Evolutionary conservation across 495 filamentous ascomycete genomes (phyloP).

Genomic region (Aspergillus biplanus): DNA sequence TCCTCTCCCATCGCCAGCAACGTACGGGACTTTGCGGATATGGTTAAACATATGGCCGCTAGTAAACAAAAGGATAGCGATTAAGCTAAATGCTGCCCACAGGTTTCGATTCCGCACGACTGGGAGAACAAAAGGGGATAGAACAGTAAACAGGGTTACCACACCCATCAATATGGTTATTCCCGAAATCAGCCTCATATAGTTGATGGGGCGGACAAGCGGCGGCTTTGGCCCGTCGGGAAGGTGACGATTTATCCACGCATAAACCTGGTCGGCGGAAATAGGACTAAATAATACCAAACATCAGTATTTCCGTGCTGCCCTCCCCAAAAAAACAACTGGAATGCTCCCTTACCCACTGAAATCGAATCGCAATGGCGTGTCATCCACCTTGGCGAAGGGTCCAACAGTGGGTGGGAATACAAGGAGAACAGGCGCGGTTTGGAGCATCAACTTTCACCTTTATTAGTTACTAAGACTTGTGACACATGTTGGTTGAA

Average conservation of each 20-base stretch:
- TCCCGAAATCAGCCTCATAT: constrained; percentile 68
- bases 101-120: constrained; percentile 87
- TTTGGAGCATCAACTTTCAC: constrained; percentile 84
- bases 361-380: constrained; percentile 87
- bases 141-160: constrained; percentile 69
- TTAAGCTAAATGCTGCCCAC: constrained; percentile 89
- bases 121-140: constrained; percentile 84
- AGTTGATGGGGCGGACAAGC: constrained; percentile 86
- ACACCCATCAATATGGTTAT: constrained; percentile 68
- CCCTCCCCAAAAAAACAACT: neutral
- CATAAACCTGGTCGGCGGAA: constrained; percentile 74
- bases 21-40: constrained; percentile 95
- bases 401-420: constrained; percentile 91
- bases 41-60: constrained; percentile 99
- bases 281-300: constrained; percentile 56
- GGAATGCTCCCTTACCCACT: constrained; percentile 63
- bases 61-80: constrained; percentile 91
- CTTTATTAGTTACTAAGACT: constrained; percentile 13
- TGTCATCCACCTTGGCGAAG: constrained; percentile 67
- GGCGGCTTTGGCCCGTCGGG: constrained; percentile 72
- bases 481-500: constrained; percentile 17
- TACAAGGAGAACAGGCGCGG: constrained; percentile 84
- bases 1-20: constrained; percentile 81
- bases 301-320: neutral
- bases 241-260: constrained; percentile 79